phyloP scores from a whole-genome alignment of 2,329 filamentous ascomycete genomes.

The Gliomastix tumulicola region DNA sequence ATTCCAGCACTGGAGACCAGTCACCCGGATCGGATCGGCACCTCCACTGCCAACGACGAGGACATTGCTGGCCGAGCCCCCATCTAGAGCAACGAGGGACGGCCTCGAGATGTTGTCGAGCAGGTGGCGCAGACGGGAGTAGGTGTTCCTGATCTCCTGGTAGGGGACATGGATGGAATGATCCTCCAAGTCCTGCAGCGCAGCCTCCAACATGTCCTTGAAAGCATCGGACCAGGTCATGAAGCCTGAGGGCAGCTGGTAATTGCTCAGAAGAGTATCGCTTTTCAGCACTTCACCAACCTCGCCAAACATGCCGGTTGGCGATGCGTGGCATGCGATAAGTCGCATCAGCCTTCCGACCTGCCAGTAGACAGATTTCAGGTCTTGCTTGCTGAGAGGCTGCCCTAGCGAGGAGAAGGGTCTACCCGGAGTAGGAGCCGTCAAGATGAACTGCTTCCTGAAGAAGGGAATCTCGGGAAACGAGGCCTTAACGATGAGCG shows the following conservation, averaged over 20 bases:
- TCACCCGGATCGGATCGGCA: slow-evolving; percentile 24
- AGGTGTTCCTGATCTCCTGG: slow-evolving; percentile 43
- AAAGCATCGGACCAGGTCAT: slow-evolving; percentile 48
- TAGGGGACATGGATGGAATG: slow-evolving; percentile 52
- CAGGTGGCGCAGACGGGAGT: slow-evolving; percentile 36
- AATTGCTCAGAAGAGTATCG: too few relatives aligned
- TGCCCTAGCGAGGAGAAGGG: slow-evolving; percentile 25
- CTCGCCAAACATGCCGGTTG: slow-evolving; percentile 39
- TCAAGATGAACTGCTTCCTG: too few relatives aligned
- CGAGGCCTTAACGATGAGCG: too few relatives aligned
- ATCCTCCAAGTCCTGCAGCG: slow-evolving; percentile 54
- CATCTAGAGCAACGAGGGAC: slow-evolving; percentile 47
- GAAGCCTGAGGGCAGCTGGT: too few relatives aligned
- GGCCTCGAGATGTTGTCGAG: slow-evolving; percentile 46
- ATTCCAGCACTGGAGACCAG: slow-evolving; percentile 51
- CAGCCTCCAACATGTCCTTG: slow-evolving; percentile 45
- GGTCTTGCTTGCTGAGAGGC: slow-evolving; percentile 25
- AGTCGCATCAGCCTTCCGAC: slow-evolving; percentile 35
- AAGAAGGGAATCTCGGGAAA: too few relatives aligned
- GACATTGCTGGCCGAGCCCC: slow-evolving; percentile 40
- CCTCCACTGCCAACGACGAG: slow-evolving; percentile 24
- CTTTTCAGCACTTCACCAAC: slow-evolving; percentile 17
- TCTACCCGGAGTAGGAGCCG: too few relatives aligned
- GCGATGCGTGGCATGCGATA: slow-evolving; percentile 35
- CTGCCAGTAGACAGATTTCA: slow-evolving; percentile 34